phyloP scores from a whole-genome alignment of 1,139 yeast genomes.

The Scheffersomyces parashehatae region DNA sequence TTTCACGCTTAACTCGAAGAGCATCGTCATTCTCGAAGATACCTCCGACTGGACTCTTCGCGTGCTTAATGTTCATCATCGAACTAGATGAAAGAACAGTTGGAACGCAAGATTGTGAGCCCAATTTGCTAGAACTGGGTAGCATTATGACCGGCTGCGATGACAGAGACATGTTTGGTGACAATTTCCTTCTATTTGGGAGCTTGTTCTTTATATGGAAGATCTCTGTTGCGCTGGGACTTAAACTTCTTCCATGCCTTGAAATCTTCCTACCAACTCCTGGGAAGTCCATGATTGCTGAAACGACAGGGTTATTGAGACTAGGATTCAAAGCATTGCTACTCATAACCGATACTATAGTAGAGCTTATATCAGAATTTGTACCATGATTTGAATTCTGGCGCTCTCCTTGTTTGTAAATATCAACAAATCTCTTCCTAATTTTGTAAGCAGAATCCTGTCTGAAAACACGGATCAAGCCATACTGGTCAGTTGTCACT shows the following conservation, averaged over 20 bases:
- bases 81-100: conserved; percentile 4
- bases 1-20: too few species aligned
- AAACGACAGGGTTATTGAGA: neutral
- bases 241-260: conserved; percentile 10
- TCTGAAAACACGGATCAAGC: conserved; percentile 74
- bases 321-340: neutral
- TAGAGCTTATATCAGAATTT: neutral
- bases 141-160: conserved; percentile 1
- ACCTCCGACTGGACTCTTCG: neutral
- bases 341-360: neutral
- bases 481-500: conserved; percentile 75
- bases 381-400: neutral
- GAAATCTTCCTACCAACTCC: conserved; percentile 8
- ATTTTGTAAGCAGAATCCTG: conserved; percentile 64
- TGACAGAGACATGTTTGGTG: conserved; percentile 1
- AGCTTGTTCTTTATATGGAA: conserved; percentile 6
- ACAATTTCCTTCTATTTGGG: conserved; percentile 6
- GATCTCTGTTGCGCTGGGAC: conserved; percentile 9
- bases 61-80: conserved; percentile 2
- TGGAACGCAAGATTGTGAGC: neutral
- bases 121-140: conserved; percentile 1
- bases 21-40: conserved; percentile 2
- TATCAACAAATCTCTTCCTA: conserved; percentile 23
- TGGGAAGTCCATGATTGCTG: conserved; percentile 6
- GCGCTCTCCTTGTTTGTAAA: neutral